These are phyloP conservation scores for Kwoniella dejecticola DNA, from an alignment of 768 basidiomycete genomes.

Conservation along the genomic window DNA sequence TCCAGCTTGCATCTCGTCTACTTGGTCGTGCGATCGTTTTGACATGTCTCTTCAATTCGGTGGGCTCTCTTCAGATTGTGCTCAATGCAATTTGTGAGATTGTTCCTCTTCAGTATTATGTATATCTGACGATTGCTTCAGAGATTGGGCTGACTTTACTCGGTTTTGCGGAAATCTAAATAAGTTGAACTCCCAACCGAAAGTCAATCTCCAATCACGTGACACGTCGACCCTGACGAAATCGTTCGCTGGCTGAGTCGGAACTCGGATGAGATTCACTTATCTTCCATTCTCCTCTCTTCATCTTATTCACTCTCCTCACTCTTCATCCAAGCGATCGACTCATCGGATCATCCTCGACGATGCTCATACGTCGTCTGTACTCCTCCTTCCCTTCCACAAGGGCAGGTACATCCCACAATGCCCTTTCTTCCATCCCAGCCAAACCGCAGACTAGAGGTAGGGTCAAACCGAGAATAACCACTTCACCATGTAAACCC, in stretches of 20 bases:
- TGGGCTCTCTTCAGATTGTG: too few species aligned
- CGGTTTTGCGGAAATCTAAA: too few species aligned
- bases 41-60: slow-evolving; percentile 6
- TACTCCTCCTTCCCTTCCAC: slow-evolving; percentile 33
- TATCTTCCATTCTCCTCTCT: slow-evolving; percentile 1
- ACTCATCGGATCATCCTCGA: not conserved
- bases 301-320: not conserved
- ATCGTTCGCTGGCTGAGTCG: not conserved
- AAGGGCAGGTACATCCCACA: slow-evolving; percentile 2
- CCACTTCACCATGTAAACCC: not conserved
- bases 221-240: not conserved
- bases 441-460: slow-evolving; percentile 20
- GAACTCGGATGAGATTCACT: not conserved
- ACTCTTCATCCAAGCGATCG: not conserved
- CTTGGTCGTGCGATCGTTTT: slow-evolving; percentile 15
- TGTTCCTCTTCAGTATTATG: too few species aligned
- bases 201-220: not conserved
- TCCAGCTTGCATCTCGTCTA: slow-evolving; percentile 14
- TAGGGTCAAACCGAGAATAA: slow-evolving; percentile 24
- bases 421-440: not conserved
- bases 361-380: slow-evolving; percentile 32
- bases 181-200: too few species aligned
- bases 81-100: too few species aligned
- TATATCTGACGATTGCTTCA: too few species aligned
- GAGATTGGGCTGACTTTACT: too few species aligned